Evolutionary conservation across 768 basidiomycete genomes (phyloP), one percentile per base, ranked within the genome.

Genomic region (Xerocomellus dryophilus): DNA sequence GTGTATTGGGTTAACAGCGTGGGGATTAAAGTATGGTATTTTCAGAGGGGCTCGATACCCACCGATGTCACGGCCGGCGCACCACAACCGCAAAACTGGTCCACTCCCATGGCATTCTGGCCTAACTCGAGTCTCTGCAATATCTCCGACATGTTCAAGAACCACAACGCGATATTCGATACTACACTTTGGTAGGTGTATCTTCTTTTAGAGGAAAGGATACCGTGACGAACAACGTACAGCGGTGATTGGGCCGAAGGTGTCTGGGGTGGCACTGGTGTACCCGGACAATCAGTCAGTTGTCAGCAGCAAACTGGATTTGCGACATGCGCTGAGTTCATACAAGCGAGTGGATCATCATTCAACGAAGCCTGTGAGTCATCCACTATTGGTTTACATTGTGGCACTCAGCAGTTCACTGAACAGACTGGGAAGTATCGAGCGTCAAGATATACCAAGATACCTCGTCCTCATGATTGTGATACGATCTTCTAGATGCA

Each of bases 171-270:
- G 34, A 90, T 94, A 63, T 90, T 95, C 61, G 88, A 93, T 66
- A 93, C 88, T 34, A 93, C 92, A 18, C 74, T 94, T 47, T 92
- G 91, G 85, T 88, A 65, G 49, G 60, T 38, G 10, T 59, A 52
- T 57, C 60, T 40, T 53, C 27, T 14, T 51, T 32, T 17, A 29
- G 35, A 29, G 15, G 10, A n/a, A 18, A 18, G 32, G 34, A 46
- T 20, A 25, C 32, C 23, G 21, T 62, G 47, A 62, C 51, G n/a
- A 38, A 43, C 50, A 21, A 12, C 21, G 31, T 50, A 32, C 56
- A 87, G 90, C 62, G 93, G 93, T 54, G 90, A 95, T 60, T 98
- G 93, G 94, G 93, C 93, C 11, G 83, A 85, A 44, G 74, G 73
- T 43, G 86, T 82, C n/a, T 98, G 94, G 94, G 74, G 71, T 45